Conservation (phyloP, 768 basidiomycete species). For the Hydnum rufescens region DNA sequence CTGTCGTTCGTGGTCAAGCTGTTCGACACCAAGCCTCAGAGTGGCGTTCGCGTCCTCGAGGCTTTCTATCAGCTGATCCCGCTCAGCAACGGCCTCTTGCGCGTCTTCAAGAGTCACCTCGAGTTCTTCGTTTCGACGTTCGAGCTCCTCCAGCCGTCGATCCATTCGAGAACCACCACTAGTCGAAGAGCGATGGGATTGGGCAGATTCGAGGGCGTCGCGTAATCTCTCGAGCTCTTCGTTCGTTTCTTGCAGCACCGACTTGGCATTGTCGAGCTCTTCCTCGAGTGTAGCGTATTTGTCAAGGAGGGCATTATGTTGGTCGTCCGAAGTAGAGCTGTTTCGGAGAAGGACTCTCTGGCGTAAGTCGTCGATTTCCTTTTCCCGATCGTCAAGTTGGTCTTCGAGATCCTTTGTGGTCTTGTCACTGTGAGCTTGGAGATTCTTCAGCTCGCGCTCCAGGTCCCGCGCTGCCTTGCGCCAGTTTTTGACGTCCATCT, state of each 20-base stretch:
- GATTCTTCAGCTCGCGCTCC: slow-evolving; percentile 44
- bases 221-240: neutral
- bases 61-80: slow-evolving; percentile 15
- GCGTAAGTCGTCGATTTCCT: neutral
- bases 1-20: slow-evolving; percentile 22
- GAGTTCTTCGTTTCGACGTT: neutral
- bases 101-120: neutral
- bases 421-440: slow-evolving; percentile 24
- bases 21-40: neutral
- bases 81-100: neutral
- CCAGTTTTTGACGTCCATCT: slow-evolving; percentile 80
- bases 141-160: slow-evolving; percentile 20
- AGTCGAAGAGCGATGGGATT: neutral
- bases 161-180: slow-evolving; percentile 30
- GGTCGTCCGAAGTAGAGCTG: neutral
- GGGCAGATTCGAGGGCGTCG: neutral
- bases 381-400: neutral
- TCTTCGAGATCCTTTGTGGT: slow-evolving; percentile 30
- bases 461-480: slow-evolving; percentile 75
- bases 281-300: neutral
- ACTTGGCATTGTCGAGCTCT: neutral
- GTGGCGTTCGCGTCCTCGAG: slow-evolving; percentile 18
- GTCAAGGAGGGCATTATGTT: neutral
- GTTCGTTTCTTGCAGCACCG: neutral
- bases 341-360: neutral